Conservation (phyloP, 352 stramenopile species). For the Albugo laibachii region DNA sequence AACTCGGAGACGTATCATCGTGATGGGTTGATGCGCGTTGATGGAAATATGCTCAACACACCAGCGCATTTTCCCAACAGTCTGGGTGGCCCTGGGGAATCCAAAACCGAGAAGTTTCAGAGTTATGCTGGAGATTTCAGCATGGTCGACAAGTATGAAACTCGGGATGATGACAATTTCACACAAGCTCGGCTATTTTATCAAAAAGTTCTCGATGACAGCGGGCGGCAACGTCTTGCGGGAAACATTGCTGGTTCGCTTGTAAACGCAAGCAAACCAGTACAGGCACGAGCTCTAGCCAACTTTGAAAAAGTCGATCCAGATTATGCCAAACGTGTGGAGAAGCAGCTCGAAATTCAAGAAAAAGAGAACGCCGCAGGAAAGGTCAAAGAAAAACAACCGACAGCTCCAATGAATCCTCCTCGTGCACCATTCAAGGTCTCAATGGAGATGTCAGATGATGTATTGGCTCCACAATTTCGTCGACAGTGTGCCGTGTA, state of each 20-base stretch:
- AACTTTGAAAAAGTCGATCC: constrained; percentile 78
- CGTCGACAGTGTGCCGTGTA: no score
- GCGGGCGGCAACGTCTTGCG: constrained; percentile 50
- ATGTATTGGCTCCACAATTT: no score
- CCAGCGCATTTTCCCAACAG: constrained; percentile 85
- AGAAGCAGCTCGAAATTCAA: constrained; percentile 43
- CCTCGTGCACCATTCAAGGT: constrained; percentile 31
- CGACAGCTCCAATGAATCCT: constrained; percentile 29
- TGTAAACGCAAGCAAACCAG: constrained; percentile 50
- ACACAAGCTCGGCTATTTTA: constrained; percentile 72
- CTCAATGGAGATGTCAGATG: no score
- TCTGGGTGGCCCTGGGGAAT: constrained; percentile 26
- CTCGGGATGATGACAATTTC: constrained; percentile 80
- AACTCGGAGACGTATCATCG: constrained; percentile 59
- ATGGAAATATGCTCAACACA: constrained; percentile 40
- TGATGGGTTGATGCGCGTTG: constrained; percentile 59
- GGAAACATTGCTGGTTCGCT: constrained; percentile 76
- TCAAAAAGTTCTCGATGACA: constrained; percentile 49
- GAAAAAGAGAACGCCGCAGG: constrained; percentile 6
- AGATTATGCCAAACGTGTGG: constrained; percentile 65
- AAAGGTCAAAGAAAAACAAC: constrained; percentile 3
- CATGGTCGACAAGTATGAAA: constrained; percentile 39
- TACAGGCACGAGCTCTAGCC: constrained; percentile 64
- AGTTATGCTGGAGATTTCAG: constrained; percentile 17
- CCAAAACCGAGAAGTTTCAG: constrained; percentile 11